Evolutionary conservation across 2,329 filamentous ascomycete species (phyloP).

Genomic region (Moelleriella libera): DNA sequence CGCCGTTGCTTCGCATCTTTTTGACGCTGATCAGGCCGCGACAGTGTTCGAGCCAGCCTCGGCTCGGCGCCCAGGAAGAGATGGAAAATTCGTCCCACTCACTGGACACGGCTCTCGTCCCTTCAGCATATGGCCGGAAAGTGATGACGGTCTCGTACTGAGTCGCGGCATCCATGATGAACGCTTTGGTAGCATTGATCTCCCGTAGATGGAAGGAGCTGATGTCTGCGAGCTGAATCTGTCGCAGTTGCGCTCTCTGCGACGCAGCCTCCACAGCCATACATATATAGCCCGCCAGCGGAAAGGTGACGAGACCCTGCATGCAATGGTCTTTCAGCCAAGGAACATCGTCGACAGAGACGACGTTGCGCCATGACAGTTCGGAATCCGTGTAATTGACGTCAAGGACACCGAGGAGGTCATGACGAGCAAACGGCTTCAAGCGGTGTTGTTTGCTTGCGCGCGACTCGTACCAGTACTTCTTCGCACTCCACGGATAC

Average conservation of each 20-base stretch:
- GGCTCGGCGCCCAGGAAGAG: slow-evolving; percentile 33
- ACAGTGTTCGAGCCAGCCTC: slow-evolving; percentile 46
- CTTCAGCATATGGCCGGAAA: slow-evolving; percentile 13
- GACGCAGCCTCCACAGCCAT: slow-evolving; percentile 34
- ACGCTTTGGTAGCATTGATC: slow-evolving; percentile 11
- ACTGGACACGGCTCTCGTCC: slow-evolving; percentile 19
- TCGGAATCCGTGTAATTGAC: slow-evolving; percentile 29
- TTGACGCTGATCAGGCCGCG: slow-evolving; percentile 32
- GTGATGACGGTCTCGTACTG: slow-evolving; percentile 13
- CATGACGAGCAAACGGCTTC: slow-evolving; percentile 24
- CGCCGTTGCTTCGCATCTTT: slow-evolving; percentile 7
- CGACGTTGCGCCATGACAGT: slow-evolving; percentile 33
- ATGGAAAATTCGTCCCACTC: slow-evolving; percentile 43
- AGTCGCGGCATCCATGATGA: slow-evolving; percentile 12
- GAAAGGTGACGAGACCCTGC: slow-evolving; percentile 41
- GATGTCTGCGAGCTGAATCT: slow-evolving; percentile 8
- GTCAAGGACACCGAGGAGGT: slow-evolving; percentile 31
- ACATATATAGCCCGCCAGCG: slow-evolving; percentile 35
- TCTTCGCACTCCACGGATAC: slow-evolving; percentile 33
- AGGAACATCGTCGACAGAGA: slow-evolving; percentile 33
- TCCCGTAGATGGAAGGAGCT: slow-evolving; percentile 9
- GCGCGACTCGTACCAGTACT: slow-evolving; percentile 34
- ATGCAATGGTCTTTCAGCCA: slow-evolving; percentile 46
- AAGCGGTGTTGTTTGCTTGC: slow-evolving; percentile 25
- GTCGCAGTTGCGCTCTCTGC: slow-evolving; percentile 16